Evolutionary conservation across 1,284 basidiomycete species (phyloP).

Genomic region (Sphaerobolus stellatus): DNA sequence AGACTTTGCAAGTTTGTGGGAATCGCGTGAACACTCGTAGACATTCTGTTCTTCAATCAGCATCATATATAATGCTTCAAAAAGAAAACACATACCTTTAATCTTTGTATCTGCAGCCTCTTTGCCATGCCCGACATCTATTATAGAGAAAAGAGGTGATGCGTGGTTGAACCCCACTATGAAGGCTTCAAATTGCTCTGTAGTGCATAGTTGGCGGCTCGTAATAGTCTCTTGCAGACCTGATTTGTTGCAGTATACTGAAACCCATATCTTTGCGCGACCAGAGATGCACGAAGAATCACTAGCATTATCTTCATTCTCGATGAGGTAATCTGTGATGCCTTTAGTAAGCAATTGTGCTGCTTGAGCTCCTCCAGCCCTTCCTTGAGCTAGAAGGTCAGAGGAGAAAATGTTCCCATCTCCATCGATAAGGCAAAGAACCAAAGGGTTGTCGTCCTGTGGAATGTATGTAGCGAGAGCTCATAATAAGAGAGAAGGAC

Average conservation of each 20-base stretch:
- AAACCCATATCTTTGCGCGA: constrained; percentile 55
- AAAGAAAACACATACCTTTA: constrained; percentile 46
- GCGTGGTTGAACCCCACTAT: constrained; percentile 66
- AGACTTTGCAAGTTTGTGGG: constrained; percentile 59
- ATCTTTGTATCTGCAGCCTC: constrained; percentile 75
- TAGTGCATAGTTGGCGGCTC: constrained; percentile 39
- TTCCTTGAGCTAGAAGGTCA: constrained; percentile 52
- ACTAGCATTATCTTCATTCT: constrained; percentile 34
- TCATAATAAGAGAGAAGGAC: constrained; percentile 7
- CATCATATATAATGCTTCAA: not conserved
- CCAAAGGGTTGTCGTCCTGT: constrained; percentile 40
- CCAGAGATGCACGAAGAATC: constrained; percentile 18
- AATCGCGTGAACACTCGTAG: constrained; percentile 62
- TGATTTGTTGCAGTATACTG: constrained; percentile 62
- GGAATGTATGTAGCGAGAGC: not conserved
- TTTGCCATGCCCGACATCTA: constrained; percentile 71
- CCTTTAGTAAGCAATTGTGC: constrained; percentile 52
- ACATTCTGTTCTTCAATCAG: constrained; percentile 35
- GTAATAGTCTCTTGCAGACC: constrained; percentile 54
- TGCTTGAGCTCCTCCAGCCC: constrained; percentile 55
- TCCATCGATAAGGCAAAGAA: constrained; percentile 62
- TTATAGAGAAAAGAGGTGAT: constrained; percentile 60
- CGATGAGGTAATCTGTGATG: constrained; percentile 44
- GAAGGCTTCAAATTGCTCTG: constrained; percentile 57
- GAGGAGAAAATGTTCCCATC: constrained; percentile 62